Conservation (phyloP, 352 stramenopile genomes). For the Globisporangium camurandrum region DNA sequence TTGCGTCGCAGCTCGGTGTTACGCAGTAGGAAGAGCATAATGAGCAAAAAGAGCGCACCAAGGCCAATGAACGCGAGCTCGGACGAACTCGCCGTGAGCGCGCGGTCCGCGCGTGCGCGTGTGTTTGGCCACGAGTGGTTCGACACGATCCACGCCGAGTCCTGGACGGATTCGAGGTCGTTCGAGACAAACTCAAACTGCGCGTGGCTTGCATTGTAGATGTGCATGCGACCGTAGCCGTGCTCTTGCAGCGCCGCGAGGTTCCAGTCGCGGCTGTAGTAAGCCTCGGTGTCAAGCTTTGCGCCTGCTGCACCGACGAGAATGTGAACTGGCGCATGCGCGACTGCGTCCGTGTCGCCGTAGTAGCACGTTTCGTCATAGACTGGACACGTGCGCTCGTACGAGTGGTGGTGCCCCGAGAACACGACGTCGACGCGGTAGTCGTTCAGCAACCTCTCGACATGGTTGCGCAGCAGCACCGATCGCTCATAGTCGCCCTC, state of each 20-base stretch:
- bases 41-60: conserved; percentile 1
- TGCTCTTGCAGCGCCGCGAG: conserved; percentile 7
- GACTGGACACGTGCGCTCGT: conserved; percentile 53
- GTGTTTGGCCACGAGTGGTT: conserved; percentile 39
- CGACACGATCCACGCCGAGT: conserved; percentile 26
- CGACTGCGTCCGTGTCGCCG: conserved; percentile 14
- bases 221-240: conserved; percentile 44
- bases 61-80: conserved; percentile 3
- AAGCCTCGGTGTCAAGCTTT: conserved; percentile 23
- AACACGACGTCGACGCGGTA: conserved; percentile 58
- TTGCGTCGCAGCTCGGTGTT: conserved; percentile 3
- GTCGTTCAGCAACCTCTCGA: conserved; percentile 38
- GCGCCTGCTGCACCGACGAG: conserved; percentile 45
- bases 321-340: conserved; percentile 41
- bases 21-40: conserved; percentile 1
- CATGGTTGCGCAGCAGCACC: conserved; percentile 27
- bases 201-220: conserved; percentile 44
- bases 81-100: conserved; percentile 1
- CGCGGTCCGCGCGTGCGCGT: conserved; percentile 17
- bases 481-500: conserved; percentile 30
- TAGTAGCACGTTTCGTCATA: conserved; percentile 33
- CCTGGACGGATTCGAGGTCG: conserved; percentile 7
- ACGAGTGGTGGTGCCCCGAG: conserved; percentile 50
- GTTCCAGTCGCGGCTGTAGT: conserved; percentile 19
- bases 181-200: conserved; percentile 50